A percentile compares a stretch with the other conserved stretches of the same genome.
Evolutionary conservation across 2,329 filamentous ascomycete species (phyloP).

Genomic region (Truncatella angustata): DNA sequence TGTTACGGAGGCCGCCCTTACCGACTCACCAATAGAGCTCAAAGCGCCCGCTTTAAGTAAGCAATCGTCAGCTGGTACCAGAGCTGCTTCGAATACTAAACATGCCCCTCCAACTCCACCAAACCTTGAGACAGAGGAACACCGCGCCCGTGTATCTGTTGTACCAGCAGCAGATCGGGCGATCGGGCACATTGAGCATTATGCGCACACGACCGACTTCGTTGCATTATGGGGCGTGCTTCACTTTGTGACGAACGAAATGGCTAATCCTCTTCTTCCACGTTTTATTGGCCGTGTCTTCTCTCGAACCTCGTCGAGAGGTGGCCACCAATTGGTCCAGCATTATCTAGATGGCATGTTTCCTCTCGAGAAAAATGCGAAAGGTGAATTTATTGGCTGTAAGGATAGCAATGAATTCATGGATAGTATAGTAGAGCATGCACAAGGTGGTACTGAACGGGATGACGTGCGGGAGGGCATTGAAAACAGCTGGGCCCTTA

Average conservation of each 20-base stretch:
- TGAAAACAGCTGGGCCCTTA: conserved; percentile 45
- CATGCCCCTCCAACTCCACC: conserved; percentile 32
- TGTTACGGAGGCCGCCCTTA: conserved; percentile 33
- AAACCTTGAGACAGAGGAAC: conserved; percentile 21
- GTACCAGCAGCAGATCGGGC: conserved; percentile 42
- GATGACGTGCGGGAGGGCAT: conserved; percentile 45
- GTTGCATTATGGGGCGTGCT: conserved; percentile 74
- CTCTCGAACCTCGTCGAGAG: conserved; percentile 44
- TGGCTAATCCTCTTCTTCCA: conserved; percentile 46
- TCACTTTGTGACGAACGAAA: conserved; percentile 56
- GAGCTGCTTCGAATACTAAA: conserved; percentile 1
- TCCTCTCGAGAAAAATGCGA: conserved; percentile 42
- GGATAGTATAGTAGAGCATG: conserved; percentile 52
- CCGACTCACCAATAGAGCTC: conserved; percentile 27
- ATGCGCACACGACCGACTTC: conserved; percentile 71
- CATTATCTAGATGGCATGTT: conserved; percentile 65
- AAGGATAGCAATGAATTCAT: conserved; percentile 58
- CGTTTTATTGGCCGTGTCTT: conserved; percentile 64
- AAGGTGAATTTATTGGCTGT: conserved; percentile 39
- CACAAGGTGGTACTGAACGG: conserved; percentile 41
- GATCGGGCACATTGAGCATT: conserved; percentile 76
- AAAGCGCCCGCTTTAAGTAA: conserved; percentile 5
- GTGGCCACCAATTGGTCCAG: conserved; percentile 59
- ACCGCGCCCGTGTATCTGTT: conserved; percentile 13
- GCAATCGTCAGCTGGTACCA: background rate